These are phyloP conservation scores for Penicillium sp. DNA, from an alignment of 2,329 filamentous ascomycete genomes.

Conservation along the genomic window DNA sequence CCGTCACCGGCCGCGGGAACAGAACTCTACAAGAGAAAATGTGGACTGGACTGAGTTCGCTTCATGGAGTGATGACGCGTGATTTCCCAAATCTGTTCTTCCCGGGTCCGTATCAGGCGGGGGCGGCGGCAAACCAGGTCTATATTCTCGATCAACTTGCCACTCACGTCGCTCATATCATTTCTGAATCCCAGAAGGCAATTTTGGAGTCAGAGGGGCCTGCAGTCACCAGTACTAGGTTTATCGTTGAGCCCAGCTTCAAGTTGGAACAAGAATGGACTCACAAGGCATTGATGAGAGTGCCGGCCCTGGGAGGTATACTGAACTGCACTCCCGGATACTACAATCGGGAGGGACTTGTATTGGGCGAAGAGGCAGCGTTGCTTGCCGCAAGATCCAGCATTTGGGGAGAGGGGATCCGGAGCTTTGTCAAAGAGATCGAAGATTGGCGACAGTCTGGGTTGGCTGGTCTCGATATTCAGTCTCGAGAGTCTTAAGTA, in stretches of 20 bases:
- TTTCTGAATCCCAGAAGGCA: conserved; percentile 31
- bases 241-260: conserved; percentile 41
- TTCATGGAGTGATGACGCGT: conserved; percentile 51
- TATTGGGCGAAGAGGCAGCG: conserved; percentile 24
- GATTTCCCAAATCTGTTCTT: conserved; percentile 58
- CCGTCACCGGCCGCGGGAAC: conserved; percentile 46
- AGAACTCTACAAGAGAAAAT: conserved; percentile 48
- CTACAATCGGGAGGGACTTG: conserved; percentile 47
- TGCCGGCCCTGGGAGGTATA: conserved; percentile 41
- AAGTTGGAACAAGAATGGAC: conserved; percentile 51
- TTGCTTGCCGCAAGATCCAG: conserved; percentile 29
- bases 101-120: conserved; percentile 44
- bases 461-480: conserved; percentile 23
- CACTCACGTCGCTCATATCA: conserved; percentile 47
- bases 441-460: conserved; percentile 24
- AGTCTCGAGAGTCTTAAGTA: background rate
- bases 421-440: conserved; percentile 28
- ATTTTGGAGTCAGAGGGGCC: conserved; percentile 3
- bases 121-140: conserved; percentile 40
- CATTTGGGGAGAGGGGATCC: conserved; percentile 33
- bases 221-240: background rate
- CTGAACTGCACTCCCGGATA: conserved; percentile 55
- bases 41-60: conserved; percentile 45
- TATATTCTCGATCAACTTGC: conserved; percentile 38
- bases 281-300: conserved; percentile 39